Evolutionary conservation across 257 asterid genomes (phyloP).

Genomic region (Primulina eburnea): DNA sequence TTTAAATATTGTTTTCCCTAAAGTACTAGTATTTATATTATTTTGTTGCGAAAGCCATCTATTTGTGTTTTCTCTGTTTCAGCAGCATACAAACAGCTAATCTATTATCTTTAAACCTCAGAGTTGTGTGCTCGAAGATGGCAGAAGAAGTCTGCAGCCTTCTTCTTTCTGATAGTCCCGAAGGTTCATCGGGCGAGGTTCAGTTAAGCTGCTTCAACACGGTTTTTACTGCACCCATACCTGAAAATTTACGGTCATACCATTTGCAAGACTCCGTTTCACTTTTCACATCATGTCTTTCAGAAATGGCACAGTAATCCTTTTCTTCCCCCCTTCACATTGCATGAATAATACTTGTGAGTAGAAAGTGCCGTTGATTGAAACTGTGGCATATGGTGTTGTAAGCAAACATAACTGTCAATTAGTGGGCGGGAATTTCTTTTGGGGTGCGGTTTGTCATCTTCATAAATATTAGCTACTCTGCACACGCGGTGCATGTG

Average conservation of each 20-base stretch:
- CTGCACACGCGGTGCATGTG: too few relatives aligned
- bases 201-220: conserved; percentile 69
- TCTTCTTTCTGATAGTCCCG: conserved; percentile 59
- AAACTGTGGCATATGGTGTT: conserved; percentile 9
- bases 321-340: background rate
- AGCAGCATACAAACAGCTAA: conserved; percentile 6
- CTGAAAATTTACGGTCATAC: conserved; percentile 71
- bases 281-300: conserved; percentile 57
- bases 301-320: conserved; percentile 42
- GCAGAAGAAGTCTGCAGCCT: conserved; percentile 74
- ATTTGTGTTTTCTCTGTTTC: background rate
- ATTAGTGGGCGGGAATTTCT: background rate
- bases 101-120: conserved; percentile 32
- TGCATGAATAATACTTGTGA: background rate
- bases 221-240: conserved; percentile 66
- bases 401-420: background rate
- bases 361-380: conserved; percentile 1
- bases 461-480: too few relatives aligned
- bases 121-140: conserved; percentile 90
- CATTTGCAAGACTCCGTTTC: conserved; percentile 79
- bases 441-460: conserved; percentile 16
- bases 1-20: too few relatives aligned
- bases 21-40: too few relatives aligned
- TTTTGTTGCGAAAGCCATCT: background rate
- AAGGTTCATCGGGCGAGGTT: conserved; percentile 44